Evolutionary conservation across 768 basidiomycete species (phyloP).

Genomic region (Pleurotus tuoliensis): DNA sequence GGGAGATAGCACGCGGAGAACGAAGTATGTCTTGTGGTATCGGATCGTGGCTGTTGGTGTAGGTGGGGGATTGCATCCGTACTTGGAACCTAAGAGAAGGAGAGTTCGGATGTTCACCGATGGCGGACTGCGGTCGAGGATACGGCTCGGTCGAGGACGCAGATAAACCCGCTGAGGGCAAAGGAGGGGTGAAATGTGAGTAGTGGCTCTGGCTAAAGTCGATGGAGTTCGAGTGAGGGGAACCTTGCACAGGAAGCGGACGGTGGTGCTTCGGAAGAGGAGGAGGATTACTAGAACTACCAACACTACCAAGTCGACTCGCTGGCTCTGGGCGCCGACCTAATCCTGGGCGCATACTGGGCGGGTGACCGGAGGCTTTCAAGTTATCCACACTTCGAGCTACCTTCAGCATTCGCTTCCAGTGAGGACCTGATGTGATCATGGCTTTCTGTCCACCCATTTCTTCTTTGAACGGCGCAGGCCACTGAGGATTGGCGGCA

Average conservation of each 20-base stretch:
- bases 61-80: conserved; percentile 34
- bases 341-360: conserved; percentile 24
- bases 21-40: conserved; percentile 33
- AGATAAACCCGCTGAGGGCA: conserved; percentile 21
- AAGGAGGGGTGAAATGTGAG: conserved; percentile 18
- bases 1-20: conserved; percentile 37
- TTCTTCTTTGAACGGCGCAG: conserved; percentile 45
- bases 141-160: conserved; percentile 54
- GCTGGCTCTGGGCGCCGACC: conserved; percentile 25
- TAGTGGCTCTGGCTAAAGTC: conserved; percentile 27
- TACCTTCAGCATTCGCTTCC: conserved; percentile 28
- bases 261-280: conserved; percentile 34
- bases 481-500: conserved; percentile 42
- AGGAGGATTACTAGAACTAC: conserved; percentile 16
- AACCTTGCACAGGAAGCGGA: conserved; percentile 40
- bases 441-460: conserved; percentile 33
- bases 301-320: conserved; percentile 19
- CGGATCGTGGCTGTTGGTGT: conserved; percentile 20
- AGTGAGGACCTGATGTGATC: conserved; percentile 26
- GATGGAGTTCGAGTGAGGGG: conserved; percentile 26
- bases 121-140: conserved; percentile 60
- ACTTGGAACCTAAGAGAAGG: conserved; percentile 27
- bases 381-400: conserved; percentile 63
- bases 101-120: conserved; percentile 43
- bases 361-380: conserved; percentile 27